phyloP scores from a whole-genome alignment of 768 basidiomycete species.

The Hygrocybe punicea region DNA sequence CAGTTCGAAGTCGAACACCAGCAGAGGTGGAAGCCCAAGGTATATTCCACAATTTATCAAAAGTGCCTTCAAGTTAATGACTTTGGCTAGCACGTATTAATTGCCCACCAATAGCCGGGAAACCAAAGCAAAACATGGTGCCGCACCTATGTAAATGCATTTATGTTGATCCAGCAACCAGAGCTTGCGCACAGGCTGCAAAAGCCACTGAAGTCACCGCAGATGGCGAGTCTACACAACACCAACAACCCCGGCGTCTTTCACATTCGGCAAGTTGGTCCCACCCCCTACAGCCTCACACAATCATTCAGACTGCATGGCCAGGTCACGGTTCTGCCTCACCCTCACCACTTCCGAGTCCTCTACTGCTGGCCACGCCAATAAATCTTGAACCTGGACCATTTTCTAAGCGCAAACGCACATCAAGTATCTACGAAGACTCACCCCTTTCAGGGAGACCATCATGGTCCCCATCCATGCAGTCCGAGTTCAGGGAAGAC shows the following conservation, averaged over 20 bases:
- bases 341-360: constrained; percentile 4
- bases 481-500: constrained; percentile 5
- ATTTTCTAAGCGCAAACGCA: not conserved
- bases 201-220: constrained; percentile 1
- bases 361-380: not conserved
- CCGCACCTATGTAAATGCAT: constrained; percentile 11
- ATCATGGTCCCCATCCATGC: constrained; percentile 7
- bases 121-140: constrained; percentile 14
- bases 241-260: too few species aligned
- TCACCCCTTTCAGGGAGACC: not conserved
- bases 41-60: not conserved
- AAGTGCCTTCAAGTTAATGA: not conserved
- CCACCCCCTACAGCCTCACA: not conserved
- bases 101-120: constrained; percentile 8
- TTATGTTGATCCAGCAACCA: constrained; percentile 6
- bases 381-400: not conserved
- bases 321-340: constrained; percentile 1
- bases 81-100: not conserved
- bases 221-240: not conserved
- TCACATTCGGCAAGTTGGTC: too few species aligned
- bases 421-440: constrained; percentile 4
- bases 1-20: not conserved
- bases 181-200: not conserved
- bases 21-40: constrained; percentile 6
- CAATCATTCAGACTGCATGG: not conserved